Evolutionary conservation across 176 grass and related monocot genomes (phyloP).

Genomic region (barley (Hordeum vulgare)): DNA sequence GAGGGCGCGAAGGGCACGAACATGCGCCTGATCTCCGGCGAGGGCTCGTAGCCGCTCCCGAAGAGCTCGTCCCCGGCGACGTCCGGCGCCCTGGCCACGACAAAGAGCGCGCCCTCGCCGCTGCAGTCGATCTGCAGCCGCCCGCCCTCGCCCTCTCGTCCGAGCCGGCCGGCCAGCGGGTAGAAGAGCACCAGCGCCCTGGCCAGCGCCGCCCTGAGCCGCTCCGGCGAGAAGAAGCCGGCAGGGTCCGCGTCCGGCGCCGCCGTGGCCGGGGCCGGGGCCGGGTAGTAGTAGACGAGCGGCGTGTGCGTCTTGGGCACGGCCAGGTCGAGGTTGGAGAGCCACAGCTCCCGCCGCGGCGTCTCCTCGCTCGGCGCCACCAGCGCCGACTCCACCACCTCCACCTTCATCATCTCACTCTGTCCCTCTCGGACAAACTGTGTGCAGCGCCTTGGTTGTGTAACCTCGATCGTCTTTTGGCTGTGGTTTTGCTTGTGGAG

Average conservation of each 20-base stretch:
- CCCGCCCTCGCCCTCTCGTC: background rate
- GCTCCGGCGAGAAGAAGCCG: conserved; percentile 13
- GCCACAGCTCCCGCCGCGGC: background rate
- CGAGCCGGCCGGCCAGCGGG: background rate
- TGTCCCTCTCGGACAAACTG: background rate
- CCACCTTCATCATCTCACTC: conserved; percentile 1
- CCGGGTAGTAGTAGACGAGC: conserved; percentile 36
- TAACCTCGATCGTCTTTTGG: background rate
- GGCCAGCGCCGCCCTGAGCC: conserved; percentile 7
- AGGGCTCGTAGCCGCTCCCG: background rate
- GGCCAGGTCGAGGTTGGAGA: background rate
- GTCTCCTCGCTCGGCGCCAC: background rate
- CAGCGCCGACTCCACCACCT: conserved; percentile 16
- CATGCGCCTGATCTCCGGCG: conserved; percentile 9
- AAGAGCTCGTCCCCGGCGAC: background rate
- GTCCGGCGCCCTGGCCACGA: conserved; percentile 21
- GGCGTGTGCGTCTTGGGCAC: conserved; percentile 19
- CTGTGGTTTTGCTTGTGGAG: background rate
- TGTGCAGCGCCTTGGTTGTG: background rate
- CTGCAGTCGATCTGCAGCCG: background rate
- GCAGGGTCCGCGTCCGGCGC: background rate
- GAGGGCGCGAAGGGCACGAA: conserved; percentile 16
- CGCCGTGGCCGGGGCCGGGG: background rate
- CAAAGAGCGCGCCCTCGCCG: background rate
- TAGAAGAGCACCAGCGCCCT: background rate